Evolutionary conservation across 2,329 filamentous ascomycete genomes (phyloP).

Genomic region (Penicillium italicum): DNA sequence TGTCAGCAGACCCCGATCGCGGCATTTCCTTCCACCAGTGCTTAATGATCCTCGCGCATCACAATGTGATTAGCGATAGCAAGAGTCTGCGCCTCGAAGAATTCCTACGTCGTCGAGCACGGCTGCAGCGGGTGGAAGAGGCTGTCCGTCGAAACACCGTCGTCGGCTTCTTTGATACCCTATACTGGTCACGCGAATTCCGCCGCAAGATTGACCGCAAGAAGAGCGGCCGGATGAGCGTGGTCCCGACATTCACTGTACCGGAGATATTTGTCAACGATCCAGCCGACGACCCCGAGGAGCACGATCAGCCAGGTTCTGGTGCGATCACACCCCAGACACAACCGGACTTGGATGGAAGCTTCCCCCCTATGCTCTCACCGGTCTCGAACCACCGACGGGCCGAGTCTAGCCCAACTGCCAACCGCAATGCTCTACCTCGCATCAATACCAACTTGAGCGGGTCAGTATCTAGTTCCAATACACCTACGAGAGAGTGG

Average conservation of each 20-base stretch:
- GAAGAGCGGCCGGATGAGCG: constrained; percentile 70
- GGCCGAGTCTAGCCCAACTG: constrained; percentile 30
- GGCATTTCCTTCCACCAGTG: constrained; percentile 91
- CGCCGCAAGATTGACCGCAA: constrained; percentile 70
- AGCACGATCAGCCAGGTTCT: constrained; percentile 12
- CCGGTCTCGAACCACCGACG: constrained; percentile 26
- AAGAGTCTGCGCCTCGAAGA: constrained; percentile 94
- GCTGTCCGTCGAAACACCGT: constrained; percentile 87
- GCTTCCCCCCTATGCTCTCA: constrained; percentile 33
- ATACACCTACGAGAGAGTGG: constrained; percentile 42
- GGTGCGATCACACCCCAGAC: constrained; percentile 25
- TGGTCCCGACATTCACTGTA: constrained; percentile 73
- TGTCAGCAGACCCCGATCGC: constrained; percentile 81
- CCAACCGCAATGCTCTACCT: constrained; percentile 42
- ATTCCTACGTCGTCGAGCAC: constrained; percentile 82
- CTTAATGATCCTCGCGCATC: constrained; percentile 93
- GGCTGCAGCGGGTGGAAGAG: constrained; percentile 90
- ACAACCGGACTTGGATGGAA: constrained; percentile 15
- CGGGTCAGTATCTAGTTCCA: constrained; percentile 36
- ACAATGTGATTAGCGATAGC: constrained; percentile 97
- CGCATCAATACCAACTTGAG: constrained; percentile 44
- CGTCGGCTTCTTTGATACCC: constrained; percentile 91
- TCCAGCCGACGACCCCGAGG: constrained; percentile 49
- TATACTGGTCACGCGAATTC: constrained; percentile 81
- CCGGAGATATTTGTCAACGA: constrained; percentile 90